Base-by-base conservation (phyloP, 169 alveolate genomes). In the Theileria parva region DNA sequence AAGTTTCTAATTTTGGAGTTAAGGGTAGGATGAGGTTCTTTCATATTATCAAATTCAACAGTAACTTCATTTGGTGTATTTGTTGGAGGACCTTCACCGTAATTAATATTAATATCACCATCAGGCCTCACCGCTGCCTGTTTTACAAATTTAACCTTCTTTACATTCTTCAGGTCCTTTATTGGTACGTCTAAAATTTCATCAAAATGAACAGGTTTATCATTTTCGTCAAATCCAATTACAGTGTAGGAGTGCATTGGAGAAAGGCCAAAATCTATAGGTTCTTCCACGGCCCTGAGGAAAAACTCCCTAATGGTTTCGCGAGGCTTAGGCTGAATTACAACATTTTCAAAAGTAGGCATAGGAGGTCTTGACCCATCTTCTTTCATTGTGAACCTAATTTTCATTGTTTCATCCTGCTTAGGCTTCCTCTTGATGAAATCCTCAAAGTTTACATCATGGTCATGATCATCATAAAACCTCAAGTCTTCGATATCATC, bases 1-100 rank as follows among this genome's bases (percentile, higher is more conserved):
- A 83, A 83, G 72, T 83, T 76, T n/a, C 89, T 81, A 30, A 83
- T 57, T 70, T 83, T 79, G 0, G 85, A 72, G 57, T 83, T 83
- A 19, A 81, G 59, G 3, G 37, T 28, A 21, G 71, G 71, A 5
- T 0, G 44, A 15, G 39, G 21, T 44, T 74, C 72, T 59, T 75
- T 81, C 13, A 50, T 28, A 64, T 66, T 68, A 63, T 75, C 84
- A 27, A 66, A 59, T 44, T 81, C 77, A 13, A 68, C 64, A 3
- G 77, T 68, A 19, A 44, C 53, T 66, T 37, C 84, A 34, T 80
- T 79, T 12, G 71, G 74, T 0, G 79, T 51, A 4, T 71, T 60
- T 23, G 72, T 6, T 51, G 88, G 77, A 59, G 59, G 81, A 37
- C 51, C 30, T 27, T 83, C 89, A 3, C 74, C 73, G 80, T 73